phyloP scores from a whole-genome alignment of 352 stramenopile species.

The Plasmopara viticola region DNA sequence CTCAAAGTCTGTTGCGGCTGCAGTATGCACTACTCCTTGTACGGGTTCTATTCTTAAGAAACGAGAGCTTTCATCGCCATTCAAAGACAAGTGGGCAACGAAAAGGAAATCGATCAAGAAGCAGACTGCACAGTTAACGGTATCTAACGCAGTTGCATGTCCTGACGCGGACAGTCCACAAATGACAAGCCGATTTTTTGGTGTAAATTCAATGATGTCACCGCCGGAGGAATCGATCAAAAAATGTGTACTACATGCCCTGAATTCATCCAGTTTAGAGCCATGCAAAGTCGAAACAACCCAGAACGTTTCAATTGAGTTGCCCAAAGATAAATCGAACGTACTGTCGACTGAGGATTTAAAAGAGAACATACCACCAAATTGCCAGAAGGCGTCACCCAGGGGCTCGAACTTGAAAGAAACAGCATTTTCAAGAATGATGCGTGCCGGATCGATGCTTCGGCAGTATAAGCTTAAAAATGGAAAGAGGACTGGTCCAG shows the following conservation, averaged over 20 bases:
- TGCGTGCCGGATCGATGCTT: constrained; percentile 54
- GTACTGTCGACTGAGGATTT: constrained; percentile 6
- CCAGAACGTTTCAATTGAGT: constrained; percentile 48
- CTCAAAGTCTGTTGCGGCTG: constrained; percentile 13
- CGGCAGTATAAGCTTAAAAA: constrained; percentile 54
- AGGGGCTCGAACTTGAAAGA: constrained; percentile 25
- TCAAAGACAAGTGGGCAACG: constrained; percentile 19
- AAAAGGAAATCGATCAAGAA: constrained; percentile 4
- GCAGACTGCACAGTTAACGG: background rate
- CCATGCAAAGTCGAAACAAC: constrained; percentile 35
- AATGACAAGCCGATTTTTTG: constrained; percentile 44
- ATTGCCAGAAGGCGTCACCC: constrained; percentile 2
- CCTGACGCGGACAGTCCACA: constrained; percentile 11
- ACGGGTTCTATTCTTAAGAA: constrained; percentile 7
- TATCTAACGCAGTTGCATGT: constrained; percentile 5
- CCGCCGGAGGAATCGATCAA: constrained; percentile 24
- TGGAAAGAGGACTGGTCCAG: constrained; percentile 20
- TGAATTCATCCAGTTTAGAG: constrained; percentile 43
- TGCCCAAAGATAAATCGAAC: constrained; percentile 25
- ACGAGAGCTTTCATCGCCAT: constrained; percentile 22
- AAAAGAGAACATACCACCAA: constrained; percentile 45
- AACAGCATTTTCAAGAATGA: constrained; percentile 81
- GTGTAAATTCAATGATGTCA: constrained; percentile 21
- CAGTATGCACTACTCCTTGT: constrained; percentile 15
- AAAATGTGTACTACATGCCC: constrained; percentile 10